Conservation (phyloP, 192 early-diverging fungal species). For the Entophlyctis luteolus region DNA sequence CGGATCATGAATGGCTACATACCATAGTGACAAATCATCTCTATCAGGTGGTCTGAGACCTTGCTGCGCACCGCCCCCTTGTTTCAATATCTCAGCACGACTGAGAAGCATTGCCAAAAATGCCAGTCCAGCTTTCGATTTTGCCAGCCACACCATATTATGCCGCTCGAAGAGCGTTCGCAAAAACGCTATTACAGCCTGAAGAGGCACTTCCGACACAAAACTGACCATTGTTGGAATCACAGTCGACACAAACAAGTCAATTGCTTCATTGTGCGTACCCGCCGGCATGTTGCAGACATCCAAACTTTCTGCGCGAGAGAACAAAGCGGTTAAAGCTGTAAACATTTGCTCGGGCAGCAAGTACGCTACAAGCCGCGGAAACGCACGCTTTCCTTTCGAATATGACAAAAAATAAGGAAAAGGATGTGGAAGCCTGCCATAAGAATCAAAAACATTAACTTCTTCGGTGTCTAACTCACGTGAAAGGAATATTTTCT, state of each 20-base stretch:
- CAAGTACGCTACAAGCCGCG: slow-evolving; percentile 75
- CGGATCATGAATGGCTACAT: background rate
- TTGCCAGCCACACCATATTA: slow-evolving; percentile 80
- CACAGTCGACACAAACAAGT: slow-evolving; percentile 84
- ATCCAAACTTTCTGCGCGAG: slow-evolving; percentile 47
- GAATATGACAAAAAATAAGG: slow-evolving; percentile 74
- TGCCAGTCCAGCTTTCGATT: slow-evolving; percentile 76
- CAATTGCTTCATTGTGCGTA: slow-evolving; percentile 43
- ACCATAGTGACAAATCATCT: slow-evolving; percentile 59
- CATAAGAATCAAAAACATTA: background rate
- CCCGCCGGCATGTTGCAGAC: slow-evolving; percentile 47
- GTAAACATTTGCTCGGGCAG: slow-evolving; percentile 73
- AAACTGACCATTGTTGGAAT: slow-evolving; percentile 79
- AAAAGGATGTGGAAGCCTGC: slow-evolving; percentile 74
- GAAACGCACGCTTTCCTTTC: slow-evolving; percentile 88
- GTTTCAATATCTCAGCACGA: slow-evolving; percentile 85
- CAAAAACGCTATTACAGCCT: slow-evolving; percentile 75
- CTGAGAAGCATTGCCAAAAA: slow-evolving; percentile 86
- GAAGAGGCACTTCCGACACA: slow-evolving; percentile 77
- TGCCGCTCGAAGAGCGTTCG: slow-evolving; percentile 84
- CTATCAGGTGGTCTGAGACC: slow-evolving; percentile 48
- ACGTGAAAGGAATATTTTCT: slow-evolving; percentile 60
- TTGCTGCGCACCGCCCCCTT: slow-evolving; percentile 43
- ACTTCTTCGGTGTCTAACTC: no score
- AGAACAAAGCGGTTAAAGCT: slow-evolving; percentile 59